These are phyloP conservation scores for Didymella exigua DNA, from an alignment of 2,329 filamentous ascomycete genomes.

Conservation along the genomic window DNA sequence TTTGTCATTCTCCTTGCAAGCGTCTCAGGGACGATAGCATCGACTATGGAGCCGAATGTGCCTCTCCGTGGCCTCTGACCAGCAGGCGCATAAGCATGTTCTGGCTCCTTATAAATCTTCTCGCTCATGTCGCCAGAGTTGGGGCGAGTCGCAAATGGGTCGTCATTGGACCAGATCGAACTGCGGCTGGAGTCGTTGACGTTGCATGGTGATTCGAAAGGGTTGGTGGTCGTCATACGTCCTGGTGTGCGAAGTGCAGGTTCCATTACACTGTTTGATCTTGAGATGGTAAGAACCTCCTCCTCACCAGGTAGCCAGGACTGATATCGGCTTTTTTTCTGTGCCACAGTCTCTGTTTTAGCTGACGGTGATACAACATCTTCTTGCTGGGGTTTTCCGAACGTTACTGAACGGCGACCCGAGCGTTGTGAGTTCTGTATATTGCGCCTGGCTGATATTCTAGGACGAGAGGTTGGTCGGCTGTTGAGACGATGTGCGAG, in stretches of 20 bases:
- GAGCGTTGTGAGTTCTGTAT: slow-evolving; percentile 4
- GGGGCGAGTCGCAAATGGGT: slow-evolving; percentile 20
- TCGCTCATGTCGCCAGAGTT: slow-evolving; percentile 10
- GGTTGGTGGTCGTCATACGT: slow-evolving; percentile 8
- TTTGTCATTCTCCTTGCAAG: slow-evolving; percentile 26
- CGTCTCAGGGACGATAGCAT: slow-evolving; percentile 23
- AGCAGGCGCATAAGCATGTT: slow-evolving; percentile 9
- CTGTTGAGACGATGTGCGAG: slow-evolving; percentile 10
- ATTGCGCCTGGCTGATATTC: background rate
- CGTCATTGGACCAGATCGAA: slow-evolving; percentile 17
- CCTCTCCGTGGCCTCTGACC: slow-evolving; percentile 14
- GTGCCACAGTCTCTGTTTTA: background rate
- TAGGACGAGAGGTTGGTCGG: slow-evolving; percentile 9
- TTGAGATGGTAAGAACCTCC: slow-evolving; percentile 9
- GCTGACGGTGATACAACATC: background rate
- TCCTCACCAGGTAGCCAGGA: slow-evolving; percentile 12
- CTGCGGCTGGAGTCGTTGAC: slow-evolving; percentile 4
- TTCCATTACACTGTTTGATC: slow-evolving; percentile 10
- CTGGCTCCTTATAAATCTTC: slow-evolving; percentile 18
- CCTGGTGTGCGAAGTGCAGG: slow-evolving; percentile 7
- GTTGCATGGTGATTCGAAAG: background rate
- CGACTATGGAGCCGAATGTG: slow-evolving; percentile 25
- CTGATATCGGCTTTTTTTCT: background rate
- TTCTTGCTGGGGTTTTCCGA: background rate
- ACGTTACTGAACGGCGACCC: slow-evolving; percentile 8